Evolutionary conservation across 768 basidiomycete species (phyloP), one percentile per base, ranked within the genome.

Genomic region (Calocera viscosa): DNA sequence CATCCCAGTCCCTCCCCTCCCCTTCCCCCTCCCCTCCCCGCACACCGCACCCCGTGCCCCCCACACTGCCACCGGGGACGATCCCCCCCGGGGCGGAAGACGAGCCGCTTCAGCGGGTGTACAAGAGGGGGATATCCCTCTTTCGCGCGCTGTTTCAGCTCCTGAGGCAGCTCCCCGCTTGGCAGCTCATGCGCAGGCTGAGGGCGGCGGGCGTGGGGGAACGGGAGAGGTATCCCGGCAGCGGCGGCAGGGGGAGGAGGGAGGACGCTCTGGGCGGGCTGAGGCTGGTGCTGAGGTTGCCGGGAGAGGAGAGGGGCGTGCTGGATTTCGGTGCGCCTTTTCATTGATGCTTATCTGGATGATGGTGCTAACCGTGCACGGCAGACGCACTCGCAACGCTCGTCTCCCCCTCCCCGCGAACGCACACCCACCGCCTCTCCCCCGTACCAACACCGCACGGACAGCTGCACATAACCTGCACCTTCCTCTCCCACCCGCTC

Each of bases 391-490:
- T 60, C 11, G 53, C 53, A 10, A 60, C 53, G 14, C 53, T 60
- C 53, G 30, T 60, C 53, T 60, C 53, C 53, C 53, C 53, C 30
- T 60, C 53, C 53, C 53, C 53, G 26, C 30, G 26, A 14, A 60
- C 53, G 30, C 16, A 12, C 24, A 60, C 53, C 53, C 24, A 26
- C 53, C 53, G 53, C 53, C 53, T 60, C 53, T 60, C 53, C 14
- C 53, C 53, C 11, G 30, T 60, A 5, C 53, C 53, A 10, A 60
- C 53, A 5, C 53, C 53, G 2, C 53, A 60, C 53, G 53, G 53
- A 2, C 53, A 60, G 53, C 53, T 60, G 26, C 24, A 60, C 53
- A 60, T 60, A 11, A 19, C 53, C 53, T 60, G 53, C 30, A 60
- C 53, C 7, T 60, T 28, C 53, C 53, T 60, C 26, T 14, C 30